Percentiles rank a stretch among this genome's conserved stretches.
These are phyloP conservation scores for Neospora caninum DNA, from an alignment of 169 alveolate species.

Conservation along the genomic window DNA sequence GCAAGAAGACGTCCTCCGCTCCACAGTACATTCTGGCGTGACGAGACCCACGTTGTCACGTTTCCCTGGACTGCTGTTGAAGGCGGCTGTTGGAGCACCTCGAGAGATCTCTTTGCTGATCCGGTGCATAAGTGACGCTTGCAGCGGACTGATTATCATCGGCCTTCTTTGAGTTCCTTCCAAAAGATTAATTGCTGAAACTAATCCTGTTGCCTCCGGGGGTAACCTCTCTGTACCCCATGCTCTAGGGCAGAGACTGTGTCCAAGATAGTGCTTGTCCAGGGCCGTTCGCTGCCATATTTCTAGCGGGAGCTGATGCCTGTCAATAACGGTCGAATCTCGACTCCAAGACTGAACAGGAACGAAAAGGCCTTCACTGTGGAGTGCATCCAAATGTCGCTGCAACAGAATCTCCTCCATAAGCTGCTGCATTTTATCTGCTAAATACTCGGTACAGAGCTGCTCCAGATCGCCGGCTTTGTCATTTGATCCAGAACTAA, in stretches of 20 bases:
- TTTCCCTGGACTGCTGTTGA: too few relatives aligned
- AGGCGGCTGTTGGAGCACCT: not conserved
- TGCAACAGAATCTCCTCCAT: not conserved
- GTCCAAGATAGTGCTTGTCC: too few relatives aligned
- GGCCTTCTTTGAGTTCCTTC: not conserved
- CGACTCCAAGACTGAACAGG: not conserved
- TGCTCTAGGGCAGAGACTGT: not conserved
- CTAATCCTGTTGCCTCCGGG: not conserved
- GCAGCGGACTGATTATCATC: not conserved
- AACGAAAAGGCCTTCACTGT: not conserved
- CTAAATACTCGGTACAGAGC: not conserved
- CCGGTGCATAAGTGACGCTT: not conserved
- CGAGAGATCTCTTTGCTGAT: not conserved
- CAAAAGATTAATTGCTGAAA: not conserved
- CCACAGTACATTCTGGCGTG: not conserved
- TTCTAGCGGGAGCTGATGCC: too few relatives aligned
- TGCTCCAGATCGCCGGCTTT: not conserved
- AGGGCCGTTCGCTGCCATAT: too few relatives aligned
- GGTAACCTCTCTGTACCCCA: not conserved
- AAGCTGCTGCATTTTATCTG: slow-evolving; percentile 17
- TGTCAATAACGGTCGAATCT: too few relatives aligned
- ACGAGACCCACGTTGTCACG: not conserved
- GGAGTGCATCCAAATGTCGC: not conserved
- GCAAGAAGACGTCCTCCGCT: not conserved
- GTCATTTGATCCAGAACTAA: not conserved